Percentiles rank a stretch among this genome's conserved stretches.
Evolutionary conservation across 1,284 basidiomycete species (phyloP).

Genomic region (Golubevia sp.): DNA sequence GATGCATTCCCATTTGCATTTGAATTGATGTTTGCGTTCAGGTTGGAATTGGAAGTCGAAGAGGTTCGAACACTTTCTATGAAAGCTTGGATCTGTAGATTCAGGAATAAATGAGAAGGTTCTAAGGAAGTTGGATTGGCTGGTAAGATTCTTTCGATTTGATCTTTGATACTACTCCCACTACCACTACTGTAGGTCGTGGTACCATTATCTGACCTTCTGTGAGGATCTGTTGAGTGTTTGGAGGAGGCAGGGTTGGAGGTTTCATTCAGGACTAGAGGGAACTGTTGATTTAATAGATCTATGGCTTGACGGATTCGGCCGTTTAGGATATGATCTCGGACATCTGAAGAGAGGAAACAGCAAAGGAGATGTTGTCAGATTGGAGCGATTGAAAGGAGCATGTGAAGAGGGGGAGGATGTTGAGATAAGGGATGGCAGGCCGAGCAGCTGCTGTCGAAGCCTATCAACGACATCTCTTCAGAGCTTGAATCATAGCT

Average conservation of each 20-base stretch:
- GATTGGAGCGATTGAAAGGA: slow-evolving; percentile 59
- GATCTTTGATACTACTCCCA: background rate
- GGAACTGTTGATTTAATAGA: slow-evolving; percentile 67
- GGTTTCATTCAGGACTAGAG: slow-evolving; percentile 37
- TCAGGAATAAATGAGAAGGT: slow-evolving; percentile 75
- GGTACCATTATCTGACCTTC: background rate
- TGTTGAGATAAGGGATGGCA: no score
- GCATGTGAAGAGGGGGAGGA: no score
- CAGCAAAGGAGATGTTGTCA: no score
- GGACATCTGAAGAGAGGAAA: slow-evolving; percentile 68
- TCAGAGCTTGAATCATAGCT: no score
- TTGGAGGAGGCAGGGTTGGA: background rate
- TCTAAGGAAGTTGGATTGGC: slow-evolving; percentile 64
- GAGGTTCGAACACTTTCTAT: slow-evolving; percentile 76
- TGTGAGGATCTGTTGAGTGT: slow-evolving; percentile 1
- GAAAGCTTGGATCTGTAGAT: slow-evolving; percentile 80
- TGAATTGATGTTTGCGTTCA: background rate
- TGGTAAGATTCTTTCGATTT: slow-evolving; percentile 16
- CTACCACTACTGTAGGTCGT: no score
- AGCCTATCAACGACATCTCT: no score
- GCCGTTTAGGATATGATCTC: slow-evolving; percentile 71
- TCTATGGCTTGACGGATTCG: slow-evolving; percentile 72
- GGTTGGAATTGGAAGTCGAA: slow-evolving; percentile 6
- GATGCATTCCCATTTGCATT: no score
- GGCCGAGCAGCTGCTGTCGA: no score